A percentile compares a stretch with the other conserved stretches of the same genome.
phyloP scores from a whole-genome alignment of 1,284 basidiomycete genomes.

The Waitea zeae region DNA sequence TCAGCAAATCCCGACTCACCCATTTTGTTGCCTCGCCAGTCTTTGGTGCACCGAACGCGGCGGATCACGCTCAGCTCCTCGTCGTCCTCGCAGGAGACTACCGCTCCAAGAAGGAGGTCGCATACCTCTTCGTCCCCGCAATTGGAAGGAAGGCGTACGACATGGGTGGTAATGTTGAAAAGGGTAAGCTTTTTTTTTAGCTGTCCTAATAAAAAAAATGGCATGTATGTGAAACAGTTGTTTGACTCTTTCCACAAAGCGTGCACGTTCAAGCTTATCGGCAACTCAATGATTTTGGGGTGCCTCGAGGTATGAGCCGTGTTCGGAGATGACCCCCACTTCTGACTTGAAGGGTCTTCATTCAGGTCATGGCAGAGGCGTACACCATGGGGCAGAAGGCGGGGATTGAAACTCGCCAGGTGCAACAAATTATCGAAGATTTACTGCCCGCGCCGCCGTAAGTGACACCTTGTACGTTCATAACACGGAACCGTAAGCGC shows the following conservation, averaged over 20 bases:
- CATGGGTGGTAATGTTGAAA: constrained; percentile 61
- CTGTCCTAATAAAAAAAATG: not conserved
- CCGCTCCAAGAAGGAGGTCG: constrained; percentile 67
- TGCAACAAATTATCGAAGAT: constrained; percentile 43
- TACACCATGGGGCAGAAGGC: constrained; percentile 77
- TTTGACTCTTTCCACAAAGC: constrained; percentile 31
- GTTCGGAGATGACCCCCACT: no score
- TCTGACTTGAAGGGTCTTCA: no score
- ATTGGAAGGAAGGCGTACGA: constrained; percentile 65
- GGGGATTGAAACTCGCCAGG: constrained; percentile 51
- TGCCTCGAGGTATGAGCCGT: constrained; percentile 25
- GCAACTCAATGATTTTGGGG: constrained; percentile 50
- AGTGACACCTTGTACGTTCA: constrained; percentile 8
- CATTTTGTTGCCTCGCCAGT: constrained; percentile 68
- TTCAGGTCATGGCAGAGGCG: constrained; percentile 66
- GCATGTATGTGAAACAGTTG: no score
- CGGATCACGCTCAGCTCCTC: constrained; percentile 53
- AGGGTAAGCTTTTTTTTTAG: constrained; percentile 26
- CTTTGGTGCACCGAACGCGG: constrained; percentile 58
- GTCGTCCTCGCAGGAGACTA: constrained; percentile 75
- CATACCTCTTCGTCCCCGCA: constrained; percentile 60
- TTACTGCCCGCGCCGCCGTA: constrained; percentile 43
- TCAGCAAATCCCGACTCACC: constrained; percentile 42
- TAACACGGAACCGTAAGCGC: constrained; percentile 2
- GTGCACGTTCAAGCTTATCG: constrained; percentile 66